Base-by-base conservation (phyloP, 306 rosid genomes). In the Lathyrus oleraceus region DNA sequence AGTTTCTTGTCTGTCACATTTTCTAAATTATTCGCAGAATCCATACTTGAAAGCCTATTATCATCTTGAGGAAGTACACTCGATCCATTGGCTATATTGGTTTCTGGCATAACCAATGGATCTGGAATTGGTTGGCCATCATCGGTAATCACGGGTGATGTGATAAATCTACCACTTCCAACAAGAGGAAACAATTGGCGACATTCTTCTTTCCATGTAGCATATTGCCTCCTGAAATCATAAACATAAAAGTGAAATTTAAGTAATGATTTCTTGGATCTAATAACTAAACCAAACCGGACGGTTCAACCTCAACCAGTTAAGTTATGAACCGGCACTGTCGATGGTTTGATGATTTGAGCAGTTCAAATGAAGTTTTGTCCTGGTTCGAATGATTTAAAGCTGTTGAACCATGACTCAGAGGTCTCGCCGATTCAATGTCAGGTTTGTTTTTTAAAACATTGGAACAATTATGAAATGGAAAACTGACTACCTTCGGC, bases 131-230 rank as follows among this genome's bases (percentile, higher is more conserved):
- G 91, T 52, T 69, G 91, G 72, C 99, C 99, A 49, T 91, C 89
- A 20, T 85, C 97, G 27, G 85, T 80, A 72, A 95, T 70, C 57
- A 91, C 86, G 19, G 99, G 99, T 35, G 99, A 89, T 48, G 99
- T 89, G 69, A 95, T 85, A 80, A 78, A 95, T 78, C 89, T 82
- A 79, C 97, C 96, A 72, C 99, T 95, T 83, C 97, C 99, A 74
- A 95, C 78, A 59, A 91, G 80, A 69, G 99, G 97, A 85, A 95
- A 95, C 85, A 85, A 53, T 81, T 85, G 88, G 64, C 82, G 70
- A 74, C 99, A 95, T 53, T 89, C 96, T 85, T 91, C 92, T 78
- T 95, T 95, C 84, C 84, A 86, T 62, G 81, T 74, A 63, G 86
- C 91, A 87, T 95, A 95, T 80, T 89, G 84, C 58, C 71, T 57